phyloP scores from a whole-genome alignment of 257 asterid genomes.

The Cruciata laevipes region DNA sequence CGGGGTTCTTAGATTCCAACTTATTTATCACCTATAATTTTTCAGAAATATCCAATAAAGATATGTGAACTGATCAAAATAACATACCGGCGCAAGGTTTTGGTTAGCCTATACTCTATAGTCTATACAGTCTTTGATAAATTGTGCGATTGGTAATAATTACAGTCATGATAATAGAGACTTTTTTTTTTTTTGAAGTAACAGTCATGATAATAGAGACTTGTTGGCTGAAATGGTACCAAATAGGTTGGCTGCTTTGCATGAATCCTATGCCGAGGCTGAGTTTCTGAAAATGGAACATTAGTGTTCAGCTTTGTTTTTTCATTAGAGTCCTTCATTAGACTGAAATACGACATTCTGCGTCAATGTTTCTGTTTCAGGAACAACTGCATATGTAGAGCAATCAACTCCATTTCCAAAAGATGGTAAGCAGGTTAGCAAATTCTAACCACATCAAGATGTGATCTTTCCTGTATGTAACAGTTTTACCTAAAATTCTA shows the following conservation, averaged over 20 bases:
- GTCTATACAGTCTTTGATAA: neutral
- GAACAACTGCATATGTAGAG: conserved; percentile 77
- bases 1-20: neutral
- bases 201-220: no score
- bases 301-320: neutral
- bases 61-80: neutral
- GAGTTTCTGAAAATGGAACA: neutral
- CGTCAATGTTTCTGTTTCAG: conserved; percentile 36
- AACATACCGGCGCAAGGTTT: neutral
- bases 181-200: no score
- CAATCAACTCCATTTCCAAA: conserved; percentile 78
- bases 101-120: neutral
- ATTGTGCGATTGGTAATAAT: neutral
- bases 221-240: no score
- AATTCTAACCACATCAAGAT: conserved; percentile 3
- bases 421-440: conserved; percentile 92
- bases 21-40: neutral
- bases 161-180: neutral
- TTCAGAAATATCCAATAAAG: neutral
- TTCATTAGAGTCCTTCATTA: conserved; percentile 7
- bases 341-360: conserved; percentile 14
- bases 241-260: neutral
- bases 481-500: neutral
- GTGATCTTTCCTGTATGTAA: conserved; percentile 7
- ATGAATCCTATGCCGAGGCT: neutral